Conservation (phyloP, 306 rosid genomes). For the Sphenostylis stenocarpa region DNA sequence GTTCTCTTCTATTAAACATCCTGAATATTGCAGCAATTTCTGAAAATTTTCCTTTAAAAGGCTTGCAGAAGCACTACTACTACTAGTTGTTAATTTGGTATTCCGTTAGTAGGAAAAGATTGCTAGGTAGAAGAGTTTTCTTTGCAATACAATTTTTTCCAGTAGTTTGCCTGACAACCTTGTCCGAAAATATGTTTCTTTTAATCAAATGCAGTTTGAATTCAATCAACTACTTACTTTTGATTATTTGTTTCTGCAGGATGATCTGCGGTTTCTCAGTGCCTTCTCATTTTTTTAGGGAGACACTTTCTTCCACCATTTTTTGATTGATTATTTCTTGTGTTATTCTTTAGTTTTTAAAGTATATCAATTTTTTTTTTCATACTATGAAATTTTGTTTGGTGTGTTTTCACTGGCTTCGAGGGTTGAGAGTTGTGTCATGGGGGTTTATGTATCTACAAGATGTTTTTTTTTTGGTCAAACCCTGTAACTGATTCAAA, state of each 20-base stretch:
- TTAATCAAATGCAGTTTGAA: background rate
- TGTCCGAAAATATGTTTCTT: background rate
- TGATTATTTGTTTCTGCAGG: constrained; percentile 45
- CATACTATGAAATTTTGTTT: constrained; percentile 20
- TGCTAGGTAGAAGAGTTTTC: background rate
- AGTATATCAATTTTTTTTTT: constrained; percentile 25
- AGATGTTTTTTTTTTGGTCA: background rate
- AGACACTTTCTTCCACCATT: constrained; percentile 1
- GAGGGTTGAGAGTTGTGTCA: constrained; percentile 22
- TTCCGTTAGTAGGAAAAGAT: background rate
- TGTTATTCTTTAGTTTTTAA: constrained; percentile 29
- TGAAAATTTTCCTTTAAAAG: background rate
- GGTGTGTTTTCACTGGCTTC: constrained; percentile 27
- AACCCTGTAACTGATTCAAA: background rate
- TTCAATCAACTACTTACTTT: constrained; percentile 5
- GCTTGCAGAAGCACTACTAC: background rate
- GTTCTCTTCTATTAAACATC: background rate
- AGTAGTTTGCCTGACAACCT: background rate
- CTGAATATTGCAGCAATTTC: constrained; percentile 8
- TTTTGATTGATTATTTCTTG: background rate
- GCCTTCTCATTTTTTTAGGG: constrained; percentile 55
- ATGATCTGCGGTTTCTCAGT: constrained; percentile 25
- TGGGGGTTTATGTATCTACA: constrained; percentile 19
- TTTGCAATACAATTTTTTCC: background rate
- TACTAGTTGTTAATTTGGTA: background rate